Percentiles rank a stretch among this genome's conserved stretches.
These are phyloP conservation scores for Jackrogersella multiformis DNA, from an alignment of 495 filamentous ascomycete species.

Conservation along the genomic window DNA sequence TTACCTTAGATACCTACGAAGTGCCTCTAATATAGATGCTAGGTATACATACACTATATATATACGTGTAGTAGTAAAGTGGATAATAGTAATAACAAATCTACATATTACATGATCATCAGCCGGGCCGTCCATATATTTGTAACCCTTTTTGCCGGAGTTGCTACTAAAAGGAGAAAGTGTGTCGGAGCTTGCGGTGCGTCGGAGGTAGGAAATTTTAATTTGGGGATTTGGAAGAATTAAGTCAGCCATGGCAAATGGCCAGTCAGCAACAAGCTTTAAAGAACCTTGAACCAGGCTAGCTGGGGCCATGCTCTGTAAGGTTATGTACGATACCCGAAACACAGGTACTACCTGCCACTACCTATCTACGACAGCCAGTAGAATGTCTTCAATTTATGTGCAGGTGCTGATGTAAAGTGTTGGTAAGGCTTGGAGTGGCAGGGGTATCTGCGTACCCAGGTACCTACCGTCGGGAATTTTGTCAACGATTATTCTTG, in stretches of 20 bases:
- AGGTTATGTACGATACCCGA: conserved; percentile 23
- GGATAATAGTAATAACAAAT: conserved; percentile 1
- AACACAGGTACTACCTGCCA: conserved; percentile 17
- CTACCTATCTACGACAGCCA: not conserved
- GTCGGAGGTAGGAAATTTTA: conserved; percentile 21
- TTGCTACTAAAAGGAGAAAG: conserved; percentile 28
- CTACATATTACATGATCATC: not conserved
- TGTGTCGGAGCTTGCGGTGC: conserved; percentile 12
- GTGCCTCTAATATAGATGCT: no score
- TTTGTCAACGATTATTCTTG: conserved; percentile 7
- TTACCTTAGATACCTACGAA: not conserved
- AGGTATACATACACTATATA: not conserved
- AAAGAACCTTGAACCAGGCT: not conserved
- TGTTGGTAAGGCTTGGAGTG: conserved; percentile 34
- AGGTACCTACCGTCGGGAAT: conserved; percentile 30
- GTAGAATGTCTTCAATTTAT: no score
- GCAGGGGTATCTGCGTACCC: conserved; percentile 9
- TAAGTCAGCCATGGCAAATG: conserved; percentile 33
- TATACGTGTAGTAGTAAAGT: not conserved
- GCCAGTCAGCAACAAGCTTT: conserved; percentile 21
- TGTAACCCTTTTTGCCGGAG: conserved; percentile 24
- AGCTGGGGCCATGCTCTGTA: conserved; percentile 19
- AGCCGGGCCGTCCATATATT: conserved; percentile 13
- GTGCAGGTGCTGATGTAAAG: conserved; percentile 40
- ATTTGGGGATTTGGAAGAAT: conserved; percentile 42